Percentiles rank a stretch among this genome's conserved stretches.
phyloP scores from a whole-genome alignment of 495 filamentous ascomycete genomes.

The Trichocladium uniseriatum region DNA sequence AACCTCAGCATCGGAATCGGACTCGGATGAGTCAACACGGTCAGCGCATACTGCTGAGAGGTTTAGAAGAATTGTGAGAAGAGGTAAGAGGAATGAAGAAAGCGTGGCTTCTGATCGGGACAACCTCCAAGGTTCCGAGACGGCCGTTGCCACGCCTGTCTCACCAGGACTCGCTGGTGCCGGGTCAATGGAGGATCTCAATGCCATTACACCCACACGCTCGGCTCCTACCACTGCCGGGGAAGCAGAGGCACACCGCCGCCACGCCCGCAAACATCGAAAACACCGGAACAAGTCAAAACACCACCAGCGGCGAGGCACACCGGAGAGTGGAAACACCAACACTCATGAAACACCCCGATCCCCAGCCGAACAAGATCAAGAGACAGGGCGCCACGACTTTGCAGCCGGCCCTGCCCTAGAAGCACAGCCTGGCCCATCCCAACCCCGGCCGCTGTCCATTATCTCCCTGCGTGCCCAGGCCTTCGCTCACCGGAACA shows the following conservation, averaged over 20 bases:
- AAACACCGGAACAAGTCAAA: background rate
- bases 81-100: slow-evolving; percentile 23
- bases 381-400: background rate
- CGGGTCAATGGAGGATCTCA: background rate
- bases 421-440: background rate
- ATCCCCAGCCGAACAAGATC: background rate
- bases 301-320: background rate
- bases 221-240: background rate
- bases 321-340: no score
- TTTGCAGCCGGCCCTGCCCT: background rate
- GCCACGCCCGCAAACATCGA: background rate
- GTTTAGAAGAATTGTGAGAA: slow-evolving; percentile 52
- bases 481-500: background rate
- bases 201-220: background rate
- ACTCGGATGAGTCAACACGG: slow-evolving; percentile 30
- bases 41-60: slow-evolving; percentile 25
- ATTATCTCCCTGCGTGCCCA: background rate
- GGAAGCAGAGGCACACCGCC: background rate
- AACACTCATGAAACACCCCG: background rate
- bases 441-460: background rate
- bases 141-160: slow-evolving; percentile 31
- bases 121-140: background rate
- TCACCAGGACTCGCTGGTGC: background rate
- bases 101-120: background rate
- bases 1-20: slow-evolving; percentile 53